These are phyloP conservation scores for Echites panduratus DNA, from an alignment of 257 asterid species.

Conservation along the genomic window DNA sequence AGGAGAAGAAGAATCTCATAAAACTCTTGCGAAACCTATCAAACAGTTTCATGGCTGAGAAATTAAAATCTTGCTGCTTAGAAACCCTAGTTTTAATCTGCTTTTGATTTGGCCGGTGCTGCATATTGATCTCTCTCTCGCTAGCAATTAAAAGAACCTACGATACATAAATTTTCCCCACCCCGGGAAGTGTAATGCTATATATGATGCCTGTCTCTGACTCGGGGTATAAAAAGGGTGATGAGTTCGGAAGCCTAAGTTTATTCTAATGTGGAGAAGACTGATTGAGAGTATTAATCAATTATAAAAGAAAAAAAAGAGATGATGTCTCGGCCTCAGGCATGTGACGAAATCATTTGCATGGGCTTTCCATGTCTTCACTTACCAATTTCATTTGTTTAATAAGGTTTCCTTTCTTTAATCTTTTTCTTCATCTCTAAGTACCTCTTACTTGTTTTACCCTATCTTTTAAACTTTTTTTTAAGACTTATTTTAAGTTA, in stretches of 20 bases:
- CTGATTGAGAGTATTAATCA: slow-evolving; percentile 26
- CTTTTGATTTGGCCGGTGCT: slow-evolving; percentile 2
- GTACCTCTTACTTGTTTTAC: no score
- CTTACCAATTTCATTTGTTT: background rate
- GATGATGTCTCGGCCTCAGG: slow-evolving; percentile 34
- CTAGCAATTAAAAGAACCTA: no score
- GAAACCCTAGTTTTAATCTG: slow-evolving; percentile 22
- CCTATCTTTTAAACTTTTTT: no score
- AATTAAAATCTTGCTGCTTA: background rate
- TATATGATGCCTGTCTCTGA: slow-evolving; percentile 58
- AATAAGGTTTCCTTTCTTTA: background rate
- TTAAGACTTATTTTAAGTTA: no score
- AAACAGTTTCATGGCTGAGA: slow-evolving; percentile 43
- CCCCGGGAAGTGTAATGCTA: slow-evolving; percentile 50
- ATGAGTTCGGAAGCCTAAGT: slow-evolving; percentile 15
- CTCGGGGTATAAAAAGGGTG: slow-evolving; percentile 35
- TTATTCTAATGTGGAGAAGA: slow-evolving; percentile 13
- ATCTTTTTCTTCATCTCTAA: background rate
- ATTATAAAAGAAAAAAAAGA: slow-evolving; percentile 10
- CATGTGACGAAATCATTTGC: slow-evolving; percentile 80
- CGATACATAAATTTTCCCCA: slow-evolving; percentile 21
- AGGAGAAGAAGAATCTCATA: slow-evolving; percentile 46
- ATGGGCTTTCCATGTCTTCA: slow-evolving; percentile 31
- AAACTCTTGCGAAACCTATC: slow-evolving; percentile 53
- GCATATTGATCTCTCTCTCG: background rate